Percentiles rank a stretch among this genome's conserved stretches.
These are phyloP conservation scores for Cucurbita pepo DNA, from an alignment of 306 rosid species.

Conservation along the genomic window DNA sequence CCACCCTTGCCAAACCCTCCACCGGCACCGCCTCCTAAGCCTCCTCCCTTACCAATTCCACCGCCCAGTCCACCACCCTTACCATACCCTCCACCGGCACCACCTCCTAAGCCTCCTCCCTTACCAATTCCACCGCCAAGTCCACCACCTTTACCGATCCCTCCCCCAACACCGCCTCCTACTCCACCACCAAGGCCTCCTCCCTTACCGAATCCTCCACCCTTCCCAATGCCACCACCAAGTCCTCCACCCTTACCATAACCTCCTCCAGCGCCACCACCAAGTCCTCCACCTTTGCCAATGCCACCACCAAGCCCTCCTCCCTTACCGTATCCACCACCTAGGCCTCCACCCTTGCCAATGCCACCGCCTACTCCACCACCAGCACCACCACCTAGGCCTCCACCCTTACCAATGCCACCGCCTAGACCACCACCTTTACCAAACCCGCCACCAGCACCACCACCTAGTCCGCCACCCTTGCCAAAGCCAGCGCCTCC, in stretches of 20 bases:
- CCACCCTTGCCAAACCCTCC: constrained; percentile 15
- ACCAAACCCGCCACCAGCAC: background rate
- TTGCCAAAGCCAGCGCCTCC: background rate
- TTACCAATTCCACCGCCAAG: constrained; percentile 11
- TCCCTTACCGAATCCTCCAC: background rate
- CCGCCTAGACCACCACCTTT: background rate
- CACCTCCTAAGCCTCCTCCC: background rate
- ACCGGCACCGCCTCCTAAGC: constrained; percentile 20
- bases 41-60: background rate
- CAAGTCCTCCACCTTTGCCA: background rate
- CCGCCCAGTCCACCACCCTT: background rate
- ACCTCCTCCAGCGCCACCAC: constrained; percentile 10
- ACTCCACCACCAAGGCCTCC: constrained; percentile 11
- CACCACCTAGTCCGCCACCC: constrained; percentile 9
- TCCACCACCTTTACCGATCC: constrained; percentile 17
- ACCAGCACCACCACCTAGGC: constrained; percentile 6
- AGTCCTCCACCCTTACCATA: no score
- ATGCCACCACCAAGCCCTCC: background rate
- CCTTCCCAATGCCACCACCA: background rate
- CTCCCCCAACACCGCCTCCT: constrained; percentile 15
- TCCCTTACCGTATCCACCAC: constrained; percentile 10
- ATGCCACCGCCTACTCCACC: constrained; percentile 14
- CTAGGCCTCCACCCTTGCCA: constrained; percentile 8
- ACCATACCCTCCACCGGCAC: background rate
- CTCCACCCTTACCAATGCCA: constrained; percentile 2